Evolutionary conservation across 768 basidiomycete genomes (phyloP), one percentile per base, ranked within the genome.

Genomic region (Boletus rex-veris): DNA sequence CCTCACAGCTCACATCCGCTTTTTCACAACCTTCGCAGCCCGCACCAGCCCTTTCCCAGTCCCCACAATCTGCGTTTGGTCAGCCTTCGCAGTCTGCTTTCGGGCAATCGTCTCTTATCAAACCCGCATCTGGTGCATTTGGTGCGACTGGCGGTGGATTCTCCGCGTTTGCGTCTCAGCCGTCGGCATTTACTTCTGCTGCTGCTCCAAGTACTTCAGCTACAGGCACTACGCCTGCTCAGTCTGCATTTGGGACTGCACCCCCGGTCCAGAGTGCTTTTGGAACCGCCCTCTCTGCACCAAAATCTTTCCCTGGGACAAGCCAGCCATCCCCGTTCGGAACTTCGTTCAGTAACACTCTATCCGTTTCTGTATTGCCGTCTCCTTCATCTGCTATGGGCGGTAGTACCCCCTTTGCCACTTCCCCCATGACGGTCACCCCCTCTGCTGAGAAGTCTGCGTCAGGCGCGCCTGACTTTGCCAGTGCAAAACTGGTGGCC

Each of bases 61-160:
- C 50, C 39, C 70, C 77, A 19, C 71, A 73, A 36, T 40, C 55
- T 30, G 21, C 59, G 21, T 76, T 77, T 49, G 72, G 74, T 4
- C 70, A 74, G 41, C 48, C 59, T n/a, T 47, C 67, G 10, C 67
- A 74, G 52, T 62, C 72, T 5, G 67, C 66, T 26, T 74, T 73
- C n/a, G 66, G 70, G n/a, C 67, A 74, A 44, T 66, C 74, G 2
- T 63, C 64, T 31, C 52, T 82, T 21, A 76, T 82, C 52, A 79
- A 78, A 55, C 77, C 81, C 5, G 73, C 77, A 5, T 70, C 77
- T 6, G 81, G 81, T 3, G 80, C 79, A 2, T 85, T 85, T 51
- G 68, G 71, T 43, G 70, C 71, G 1, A 70, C 75, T 41, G 65
- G 77, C 2, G 73, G 78, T 15, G 79, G 72, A 4, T 83, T 81